Percentiles rank a stretch among this genome's conserved stretches.
These are phyloP conservation scores for Magnolia sinica DNA, from an alignment of 164 flowering plant genomes.

Conservation along the genomic window DNA sequence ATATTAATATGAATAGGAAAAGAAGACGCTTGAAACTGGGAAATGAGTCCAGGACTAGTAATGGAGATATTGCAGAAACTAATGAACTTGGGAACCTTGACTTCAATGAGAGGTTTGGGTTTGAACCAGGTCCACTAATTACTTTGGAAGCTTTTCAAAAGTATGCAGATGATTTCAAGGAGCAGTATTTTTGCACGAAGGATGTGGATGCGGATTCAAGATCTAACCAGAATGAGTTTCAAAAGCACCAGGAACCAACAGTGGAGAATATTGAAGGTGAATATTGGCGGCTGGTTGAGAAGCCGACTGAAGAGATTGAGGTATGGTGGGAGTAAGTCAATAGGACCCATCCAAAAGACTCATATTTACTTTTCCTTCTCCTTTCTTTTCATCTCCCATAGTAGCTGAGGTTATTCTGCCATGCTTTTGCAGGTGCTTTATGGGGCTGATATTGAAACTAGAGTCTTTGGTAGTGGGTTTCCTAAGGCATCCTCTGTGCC, in stretches of 20 bases:
- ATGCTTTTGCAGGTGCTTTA: slow-evolving; percentile 52
- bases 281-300: slow-evolving; percentile 72
- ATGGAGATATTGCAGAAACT: slow-evolving; percentile 20
- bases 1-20: slow-evolving; percentile 42
- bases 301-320: slow-evolving; percentile 77
- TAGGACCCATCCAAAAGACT: not conserved
- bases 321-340: slow-evolving; percentile 29
- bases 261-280: slow-evolving; percentile 73
- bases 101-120: slow-evolving; percentile 52
- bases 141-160: slow-evolving; percentile 70
- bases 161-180: slow-evolving; percentile 83
- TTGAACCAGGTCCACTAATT: slow-evolving; percentile 89
- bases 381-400: not conserved
- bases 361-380: not conserved
- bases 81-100: slow-evolving; percentile 25
- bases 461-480: slow-evolving; percentile 62
- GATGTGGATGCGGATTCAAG: slow-evolving; percentile 10
- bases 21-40: slow-evolving; percentile 54
- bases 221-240: slow-evolving; percentile 15
- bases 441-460: slow-evolving; percentile 47
- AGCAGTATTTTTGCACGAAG: slow-evolving; percentile 57
- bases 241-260: slow-evolving; percentile 53
- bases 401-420: not conserved
- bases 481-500: slow-evolving; percentile 25
- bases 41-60: slow-evolving; percentile 27